phyloP scores from a whole-genome alignment of 2,329 filamentous ascomycete genomes.

The Alternaria alternata region DNA sequence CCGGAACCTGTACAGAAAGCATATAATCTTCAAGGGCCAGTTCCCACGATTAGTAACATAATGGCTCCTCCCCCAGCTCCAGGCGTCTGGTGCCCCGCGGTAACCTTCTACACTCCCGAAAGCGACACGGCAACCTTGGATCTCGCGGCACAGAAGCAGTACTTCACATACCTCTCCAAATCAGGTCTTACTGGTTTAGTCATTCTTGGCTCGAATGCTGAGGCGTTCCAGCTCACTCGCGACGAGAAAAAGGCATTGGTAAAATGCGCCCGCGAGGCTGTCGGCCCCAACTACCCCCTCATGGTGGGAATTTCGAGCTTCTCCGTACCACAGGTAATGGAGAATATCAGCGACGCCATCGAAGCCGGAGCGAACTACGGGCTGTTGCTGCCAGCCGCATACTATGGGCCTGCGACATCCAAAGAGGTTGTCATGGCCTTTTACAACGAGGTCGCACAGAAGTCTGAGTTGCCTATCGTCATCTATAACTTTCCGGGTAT shows the following conservation, averaged over 20 bases:
- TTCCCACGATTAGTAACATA: background rate
- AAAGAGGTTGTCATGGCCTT: slow-evolving; percentile 53
- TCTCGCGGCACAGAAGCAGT: slow-evolving; percentile 52
- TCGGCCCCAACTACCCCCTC: slow-evolving; percentile 53
- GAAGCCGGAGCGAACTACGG: slow-evolving; percentile 55
- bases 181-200: slow-evolving; percentile 56
- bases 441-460: slow-evolving; percentile 62
- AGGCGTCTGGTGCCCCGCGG: slow-evolving; percentile 51
- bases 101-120: slow-evolving; percentile 56
- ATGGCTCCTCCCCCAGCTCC: slow-evolving; percentile 29
- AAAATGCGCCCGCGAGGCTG: slow-evolving; percentile 52
- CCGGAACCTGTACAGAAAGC: background rate
- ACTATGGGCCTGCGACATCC: slow-evolving; percentile 56
- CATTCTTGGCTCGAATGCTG: slow-evolving; percentile 58
- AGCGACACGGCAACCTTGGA: slow-evolving; percentile 51
- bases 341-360: slow-evolving; percentile 54
- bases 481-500: slow-evolving; percentile 79
- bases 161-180: slow-evolving; percentile 55
- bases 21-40: background rate
- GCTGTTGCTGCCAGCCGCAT: slow-evolving; percentile 55
- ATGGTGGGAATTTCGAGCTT: slow-evolving; percentile 57
- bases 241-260: slow-evolving; percentile 54
- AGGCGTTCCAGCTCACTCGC: slow-evolving; percentile 57
- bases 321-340: slow-evolving; percentile 54
- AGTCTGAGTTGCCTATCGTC: slow-evolving; percentile 68